Evolutionary conservation across 1,284 basidiomycete species (phyloP).

Genomic region (Vanrija sp.): DNA sequence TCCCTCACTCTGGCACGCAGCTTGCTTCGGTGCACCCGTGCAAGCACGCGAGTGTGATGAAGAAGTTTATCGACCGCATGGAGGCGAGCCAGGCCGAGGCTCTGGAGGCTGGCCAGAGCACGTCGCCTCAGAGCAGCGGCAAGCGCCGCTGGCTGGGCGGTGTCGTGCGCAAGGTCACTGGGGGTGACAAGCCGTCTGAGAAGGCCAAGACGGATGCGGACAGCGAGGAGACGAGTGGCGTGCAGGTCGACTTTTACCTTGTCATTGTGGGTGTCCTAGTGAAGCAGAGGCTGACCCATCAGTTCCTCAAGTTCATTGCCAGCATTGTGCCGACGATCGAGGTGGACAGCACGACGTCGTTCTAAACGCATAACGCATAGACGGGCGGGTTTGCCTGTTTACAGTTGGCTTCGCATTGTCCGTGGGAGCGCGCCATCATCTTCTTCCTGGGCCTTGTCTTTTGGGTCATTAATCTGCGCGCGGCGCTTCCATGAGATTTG

Average conservation of each 20-base stretch:
- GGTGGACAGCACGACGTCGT: conserved; percentile 36
- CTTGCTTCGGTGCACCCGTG: conserved; percentile 95
- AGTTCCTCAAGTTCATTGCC: conserved; percentile 94
- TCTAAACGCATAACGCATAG: conserved; percentile 2
- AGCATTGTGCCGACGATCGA: conserved; percentile 77
- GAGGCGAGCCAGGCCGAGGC: conserved; percentile 68
- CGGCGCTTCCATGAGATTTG: not conserved
- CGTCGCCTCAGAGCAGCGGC: conserved; percentile 48
- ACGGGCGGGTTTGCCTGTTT: too few relatives aligned
- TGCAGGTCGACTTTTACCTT: conserved; percentile 91
- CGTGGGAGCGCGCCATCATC: too few relatives aligned
- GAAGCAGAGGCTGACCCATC: not conserved
- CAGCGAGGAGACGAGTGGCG: conserved; percentile 72
- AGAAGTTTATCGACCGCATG: conserved; percentile 99
- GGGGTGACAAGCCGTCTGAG: conserved; percentile 43
- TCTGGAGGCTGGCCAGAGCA: conserved; percentile 17
- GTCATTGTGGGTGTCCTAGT: conserved; percentile 58
- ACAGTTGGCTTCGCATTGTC: too few relatives aligned
- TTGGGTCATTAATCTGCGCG: too few relatives aligned
- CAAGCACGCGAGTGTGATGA: conserved; percentile 99
- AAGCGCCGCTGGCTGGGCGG: conserved; percentile 71
- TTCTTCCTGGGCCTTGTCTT: too few relatives aligned
- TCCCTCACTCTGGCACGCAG: conserved; percentile 81
- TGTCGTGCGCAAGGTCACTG: conserved; percentile 67
- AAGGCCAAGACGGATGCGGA: conserved; percentile 27